Base-by-base conservation (phyloP, 164 flowering plant species). In the Sextonia rubra region DNA sequence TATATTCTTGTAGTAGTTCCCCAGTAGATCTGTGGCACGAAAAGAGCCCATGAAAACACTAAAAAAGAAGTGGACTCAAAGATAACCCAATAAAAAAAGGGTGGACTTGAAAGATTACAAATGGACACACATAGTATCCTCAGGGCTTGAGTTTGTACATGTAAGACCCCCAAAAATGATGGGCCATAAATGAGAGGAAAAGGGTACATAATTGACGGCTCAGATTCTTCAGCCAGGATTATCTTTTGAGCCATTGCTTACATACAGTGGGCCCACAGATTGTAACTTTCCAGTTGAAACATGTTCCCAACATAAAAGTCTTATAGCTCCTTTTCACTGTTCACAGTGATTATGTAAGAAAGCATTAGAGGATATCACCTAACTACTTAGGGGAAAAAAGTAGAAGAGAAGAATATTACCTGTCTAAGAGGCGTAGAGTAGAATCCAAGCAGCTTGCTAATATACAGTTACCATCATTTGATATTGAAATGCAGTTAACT, bases 381-480 rank as follows among this genome's bases (percentile, higher is more conserved):
- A n/a, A 22, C 37, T 15, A 20, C 49, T 29, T 8, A 6, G 1
- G 30, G 17, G 49, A 62, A n/a, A 11, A 47, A 12, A 66, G 5
- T 27, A 27, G 44, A 71, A 17, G 6, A 15, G 29, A 1, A 69
- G 25, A 24, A 68, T 49, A 0, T 52, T 74, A 95, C 98, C 99
- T 88, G 84, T 95, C 99, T 75, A 93, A 47, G 74, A 95, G 96
- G 62, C 93, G 90, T 37, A 95, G 72, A 49, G 97, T 90, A 61
- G 99, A 95, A 84, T 95, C 98, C 26, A 95, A 84, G 83, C 98
- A 95, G 80, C 93, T 84, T 52, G 97, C 97, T 78, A 95, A 80
- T 60, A 95, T 66, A 74, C 99, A 95, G 80, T 95, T 91, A 47
- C 93, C 88, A 84, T 95, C 97, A 81, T 93, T 95, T 76, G 98